Conservation (phyloP, 2,329 filamentous ascomycete species). For the Fusarium kyushuense region DNA sequence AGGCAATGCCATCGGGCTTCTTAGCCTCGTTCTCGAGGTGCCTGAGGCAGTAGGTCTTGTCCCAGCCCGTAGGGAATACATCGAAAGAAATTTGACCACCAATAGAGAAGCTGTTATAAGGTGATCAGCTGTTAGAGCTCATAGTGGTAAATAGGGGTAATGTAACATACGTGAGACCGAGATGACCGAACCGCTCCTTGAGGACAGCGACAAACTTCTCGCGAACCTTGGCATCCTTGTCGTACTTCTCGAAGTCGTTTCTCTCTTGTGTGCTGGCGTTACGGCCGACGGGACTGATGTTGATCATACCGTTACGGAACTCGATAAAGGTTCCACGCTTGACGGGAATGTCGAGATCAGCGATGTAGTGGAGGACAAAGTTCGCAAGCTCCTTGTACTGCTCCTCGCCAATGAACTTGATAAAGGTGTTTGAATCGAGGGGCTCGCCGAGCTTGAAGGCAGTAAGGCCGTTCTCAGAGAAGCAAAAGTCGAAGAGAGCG, state of each 20-base stretch:
- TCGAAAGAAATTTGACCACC: conserved; percentile 99
- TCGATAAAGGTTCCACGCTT: conserved; percentile 89
- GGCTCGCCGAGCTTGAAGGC: conserved; percentile 85
- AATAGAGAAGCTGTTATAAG: conserved; percentile 78
- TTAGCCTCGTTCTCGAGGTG: conserved; percentile 86
- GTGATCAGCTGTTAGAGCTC: conserved; percentile 15
- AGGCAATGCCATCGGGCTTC: conserved; percentile 76
- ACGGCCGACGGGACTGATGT: conserved; percentile 84
- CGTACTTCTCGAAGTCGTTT: conserved; percentile 83
- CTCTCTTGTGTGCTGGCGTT: conserved; percentile 87
- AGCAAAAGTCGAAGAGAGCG: conserved; percentile 95
- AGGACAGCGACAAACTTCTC: conserved; percentile 80
- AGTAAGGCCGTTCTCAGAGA: conserved; percentile 95
- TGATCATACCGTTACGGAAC: conserved; percentile 93
- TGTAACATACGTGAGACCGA: conserved; percentile 80
- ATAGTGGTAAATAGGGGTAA: conserved; percentile 8
- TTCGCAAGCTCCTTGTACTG: conserved; percentile 82
- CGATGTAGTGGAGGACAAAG: conserved; percentile 84
- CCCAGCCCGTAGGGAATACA: conserved; percentile 96
- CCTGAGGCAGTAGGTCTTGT: conserved; percentile 96
- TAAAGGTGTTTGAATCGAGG: conserved; percentile 86
- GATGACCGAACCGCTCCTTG: conserved; percentile 83
- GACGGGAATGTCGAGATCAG: conserved; percentile 84
- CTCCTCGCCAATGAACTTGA: conserved; percentile 87
- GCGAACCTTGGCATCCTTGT: conserved; percentile 81